These are phyloP conservation scores for Neurospora sp. DNA, from an alignment of 495 filamentous ascomycete genomes.

Conservation along the genomic window DNA sequence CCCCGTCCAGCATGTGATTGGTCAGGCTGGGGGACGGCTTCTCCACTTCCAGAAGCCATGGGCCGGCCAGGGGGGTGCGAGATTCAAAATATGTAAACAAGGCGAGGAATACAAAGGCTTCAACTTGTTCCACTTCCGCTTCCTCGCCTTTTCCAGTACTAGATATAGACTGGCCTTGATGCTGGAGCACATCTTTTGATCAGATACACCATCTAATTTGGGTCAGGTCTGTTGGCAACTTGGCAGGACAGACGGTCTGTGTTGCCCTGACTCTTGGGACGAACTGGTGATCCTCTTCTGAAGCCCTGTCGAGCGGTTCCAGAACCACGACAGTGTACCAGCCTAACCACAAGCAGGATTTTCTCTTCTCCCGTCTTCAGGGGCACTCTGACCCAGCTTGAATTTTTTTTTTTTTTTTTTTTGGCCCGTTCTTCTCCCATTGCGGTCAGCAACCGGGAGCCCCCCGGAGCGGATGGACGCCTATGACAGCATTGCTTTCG, in stretches of 20 bases:
- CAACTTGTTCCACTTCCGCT: neutral
- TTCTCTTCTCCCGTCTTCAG: neutral
- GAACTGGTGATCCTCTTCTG: neutral
- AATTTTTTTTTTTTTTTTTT: neutral
- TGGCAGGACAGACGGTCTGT: neutral
- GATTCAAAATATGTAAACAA: conserved; percentile 19
- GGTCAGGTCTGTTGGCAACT: neutral
- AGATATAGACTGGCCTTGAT: neutral
- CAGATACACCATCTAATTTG: neutral
- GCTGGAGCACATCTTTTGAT: neutral
- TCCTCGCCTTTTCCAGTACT: neutral
- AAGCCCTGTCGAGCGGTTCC: neutral
- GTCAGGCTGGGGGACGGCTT: conserved; percentile 2
- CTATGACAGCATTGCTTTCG: neutral
- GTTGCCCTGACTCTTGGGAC: neutral
- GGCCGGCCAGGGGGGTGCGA: conserved; percentile 8
- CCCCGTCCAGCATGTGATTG: conserved; percentile 20
- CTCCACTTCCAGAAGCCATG: conserved; percentile 12
- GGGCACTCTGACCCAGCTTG: neutral
- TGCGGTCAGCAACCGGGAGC: neutral
- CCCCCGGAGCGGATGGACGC: neutral
- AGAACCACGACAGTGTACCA: neutral
- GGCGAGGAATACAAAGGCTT: conserved; percentile 15
- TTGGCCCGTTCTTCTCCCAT: neutral
- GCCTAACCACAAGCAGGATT: neutral